Conservation (phyloP, 208 protist species). For the Leishmania braziliensis region DNA sequence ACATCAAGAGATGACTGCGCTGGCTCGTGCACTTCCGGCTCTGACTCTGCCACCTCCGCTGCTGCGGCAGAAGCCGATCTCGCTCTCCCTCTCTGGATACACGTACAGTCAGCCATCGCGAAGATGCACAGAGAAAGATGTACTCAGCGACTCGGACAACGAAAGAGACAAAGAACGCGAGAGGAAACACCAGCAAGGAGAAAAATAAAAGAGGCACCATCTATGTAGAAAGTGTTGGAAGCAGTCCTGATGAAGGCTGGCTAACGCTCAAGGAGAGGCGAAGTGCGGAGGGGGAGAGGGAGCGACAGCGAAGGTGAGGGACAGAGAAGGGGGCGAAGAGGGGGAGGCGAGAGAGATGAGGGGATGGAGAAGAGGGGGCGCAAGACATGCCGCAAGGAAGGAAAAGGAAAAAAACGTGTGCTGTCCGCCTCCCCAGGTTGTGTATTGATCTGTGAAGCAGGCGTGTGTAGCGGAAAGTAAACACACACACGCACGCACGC, state of each 20-base stretch:
- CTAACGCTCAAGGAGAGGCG: neutral
- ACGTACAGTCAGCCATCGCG: neutral
- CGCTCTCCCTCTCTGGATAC: slow-evolving; percentile 4
- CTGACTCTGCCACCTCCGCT: neutral
- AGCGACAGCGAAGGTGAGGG: neutral
- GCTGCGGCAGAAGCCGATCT: neutral
- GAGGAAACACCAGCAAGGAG: neutral
- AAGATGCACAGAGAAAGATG: neutral
- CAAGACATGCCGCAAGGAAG: neutral
- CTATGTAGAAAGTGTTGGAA: neutral
- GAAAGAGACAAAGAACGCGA: neutral
- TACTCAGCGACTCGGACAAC: neutral
- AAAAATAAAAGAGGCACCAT: slow-evolving; percentile 1
- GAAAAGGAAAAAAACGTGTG: neutral
- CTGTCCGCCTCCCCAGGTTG: neutral
- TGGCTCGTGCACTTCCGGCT: neutral
- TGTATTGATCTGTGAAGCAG: neutral
- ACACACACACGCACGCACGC: neutral
- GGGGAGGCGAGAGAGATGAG: neutral
- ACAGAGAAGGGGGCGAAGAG: neutral
- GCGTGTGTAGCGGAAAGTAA: neutral
- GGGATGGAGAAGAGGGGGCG: neutral
- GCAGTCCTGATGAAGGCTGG: neutral
- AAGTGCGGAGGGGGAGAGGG: neutral
- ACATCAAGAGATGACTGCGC: too few species aligned